These are phyloP conservation scores for Phyllosticta paracitricarpa DNA, from an alignment of 2,329 filamentous ascomycete species.

Conservation along the genomic window DNA sequence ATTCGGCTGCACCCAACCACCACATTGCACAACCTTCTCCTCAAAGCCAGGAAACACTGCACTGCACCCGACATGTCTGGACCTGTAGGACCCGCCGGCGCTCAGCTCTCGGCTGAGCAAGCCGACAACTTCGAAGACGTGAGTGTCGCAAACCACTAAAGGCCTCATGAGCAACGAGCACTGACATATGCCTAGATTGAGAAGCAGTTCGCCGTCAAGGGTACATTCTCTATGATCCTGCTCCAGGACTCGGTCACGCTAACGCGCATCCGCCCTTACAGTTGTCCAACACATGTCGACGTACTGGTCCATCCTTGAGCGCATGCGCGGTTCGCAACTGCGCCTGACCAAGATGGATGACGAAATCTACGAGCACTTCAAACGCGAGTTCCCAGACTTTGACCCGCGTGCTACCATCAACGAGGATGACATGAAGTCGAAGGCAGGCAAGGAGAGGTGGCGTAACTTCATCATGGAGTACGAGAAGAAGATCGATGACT, in stretches of 20 bases:
- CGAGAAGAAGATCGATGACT: constrained; percentile 92
- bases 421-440: constrained; percentile 97
- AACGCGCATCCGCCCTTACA: constrained; percentile 17
- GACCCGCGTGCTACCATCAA: constrained; percentile 71
- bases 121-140: constrained; percentile 62
- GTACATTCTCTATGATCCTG: constrained; percentile 33
- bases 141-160: constrained; percentile 24
- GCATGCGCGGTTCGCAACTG: constrained; percentile 75
- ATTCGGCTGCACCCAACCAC: not conserved
- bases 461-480: constrained; percentile 88
- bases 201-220: constrained; percentile 98
- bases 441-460: constrained; percentile 87
- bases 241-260: not conserved
- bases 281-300: constrained; percentile 93
- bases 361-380: constrained; percentile 85
- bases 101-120: constrained; percentile 44
- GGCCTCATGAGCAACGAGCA: constrained; percentile 6
- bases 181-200: constrained; percentile 59
- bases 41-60: not conserved
- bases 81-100: constrained; percentile 6
- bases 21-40: not conserved
- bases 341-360: constrained; percentile 91
- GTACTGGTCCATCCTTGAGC: constrained; percentile 93
- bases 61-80: not conserved
- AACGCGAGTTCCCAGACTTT: constrained; percentile 83